A percentile compares a stretch with the other conserved stretches of the same genome.
phyloP scores from a whole-genome alignment of 352 stramenopile species.

The Phytopythium oedochilum region DNA sequence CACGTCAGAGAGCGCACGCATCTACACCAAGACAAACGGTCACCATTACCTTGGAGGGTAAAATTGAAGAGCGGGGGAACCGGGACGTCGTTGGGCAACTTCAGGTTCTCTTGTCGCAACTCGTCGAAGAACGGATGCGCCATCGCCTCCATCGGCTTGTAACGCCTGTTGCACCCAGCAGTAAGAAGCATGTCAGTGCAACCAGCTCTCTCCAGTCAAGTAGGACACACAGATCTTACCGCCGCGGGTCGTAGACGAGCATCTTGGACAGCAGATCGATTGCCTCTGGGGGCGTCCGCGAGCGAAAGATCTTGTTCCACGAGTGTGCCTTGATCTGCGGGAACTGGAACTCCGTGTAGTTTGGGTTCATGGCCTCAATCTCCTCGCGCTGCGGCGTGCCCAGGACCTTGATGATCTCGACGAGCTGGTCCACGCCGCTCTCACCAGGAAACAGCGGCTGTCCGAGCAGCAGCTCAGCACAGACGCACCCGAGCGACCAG shows the following conservation, averaged over 20 bases:
- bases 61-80: conserved; percentile 93
- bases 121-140: conserved; percentile 99
- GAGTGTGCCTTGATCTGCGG: conserved; percentile 98
- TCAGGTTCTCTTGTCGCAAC: conserved; percentile 80
- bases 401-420: conserved; percentile 99
- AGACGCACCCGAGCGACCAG: conserved; percentile 97
- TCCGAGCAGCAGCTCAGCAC: conserved; percentile 96
- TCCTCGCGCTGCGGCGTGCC: conserved; percentile 98
- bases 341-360: conserved; percentile 99
- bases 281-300: conserved; percentile 92
- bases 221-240: conserved; percentile 37
- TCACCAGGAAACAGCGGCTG: conserved; percentile 98
- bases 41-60: conserved; percentile 72
- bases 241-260: conserved; percentile 96
- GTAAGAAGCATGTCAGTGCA: background rate
- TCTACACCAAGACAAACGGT: too few species aligned
- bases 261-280: conserved; percentile 97
- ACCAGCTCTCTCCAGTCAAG: background rate
- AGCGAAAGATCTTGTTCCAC: conserved; percentile 97
- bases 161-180: conserved; percentile 23
- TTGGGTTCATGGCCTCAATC: conserved; percentile 99
- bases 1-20: background rate
- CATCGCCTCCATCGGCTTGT: conserved; percentile 80
- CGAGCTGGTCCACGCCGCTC: conserved; percentile 98
- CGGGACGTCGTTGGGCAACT: conserved; percentile 82